phyloP scores from a whole-genome alignment of 2,329 filamentous ascomycete genomes.

The Tolypocladium capitatum region DNA sequence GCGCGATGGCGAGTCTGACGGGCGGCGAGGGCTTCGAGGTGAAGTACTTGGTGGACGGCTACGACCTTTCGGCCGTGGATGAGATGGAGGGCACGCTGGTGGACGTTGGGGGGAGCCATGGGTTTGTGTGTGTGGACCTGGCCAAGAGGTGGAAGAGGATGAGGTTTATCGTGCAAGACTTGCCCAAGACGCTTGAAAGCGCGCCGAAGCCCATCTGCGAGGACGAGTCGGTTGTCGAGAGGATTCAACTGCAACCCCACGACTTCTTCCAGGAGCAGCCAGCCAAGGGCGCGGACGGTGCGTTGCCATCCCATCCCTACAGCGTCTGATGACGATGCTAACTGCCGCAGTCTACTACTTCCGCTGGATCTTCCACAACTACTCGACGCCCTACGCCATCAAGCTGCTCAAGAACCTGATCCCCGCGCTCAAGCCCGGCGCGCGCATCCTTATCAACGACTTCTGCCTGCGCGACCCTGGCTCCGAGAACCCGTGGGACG shows the following conservation, averaged over 20 bases:
- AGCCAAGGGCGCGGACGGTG: slow-evolving; percentile 37
- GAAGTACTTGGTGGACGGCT: slow-evolving; percentile 37
- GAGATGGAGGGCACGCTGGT: slow-evolving; percentile 34
- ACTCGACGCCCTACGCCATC: slow-evolving; percentile 38
- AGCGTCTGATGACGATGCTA: slow-evolving; percentile 2
- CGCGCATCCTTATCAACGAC: slow-evolving; percentile 32
- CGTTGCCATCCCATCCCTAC: too few relatives aligned
- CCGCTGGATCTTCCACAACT: slow-evolving; percentile 49
- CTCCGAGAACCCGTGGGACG: slow-evolving; percentile 28
- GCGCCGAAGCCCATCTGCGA: slow-evolving; percentile 29
- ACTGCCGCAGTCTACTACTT: slow-evolving; percentile 37
- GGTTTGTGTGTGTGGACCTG: slow-evolving; percentile 42
- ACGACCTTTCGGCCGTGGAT: slow-evolving; percentile 37
- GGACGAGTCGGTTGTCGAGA: slow-evolving; percentile 22
- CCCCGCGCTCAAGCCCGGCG: slow-evolving; percentile 41
- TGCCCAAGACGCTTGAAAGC: slow-evolving; percentile 32
- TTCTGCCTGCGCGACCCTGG: slow-evolving; percentile 29
- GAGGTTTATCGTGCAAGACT: slow-evolving; percentile 42
- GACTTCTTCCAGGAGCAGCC: slow-evolving; percentile 46
- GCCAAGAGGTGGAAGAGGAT: slow-evolving; percentile 36
- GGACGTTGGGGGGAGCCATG: slow-evolving; percentile 45
- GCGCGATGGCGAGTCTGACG: slow-evolving; percentile 40
- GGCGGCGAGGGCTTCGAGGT: slow-evolving; percentile 44
- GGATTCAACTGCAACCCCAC: slow-evolving; percentile 33
- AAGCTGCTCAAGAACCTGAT: slow-evolving; percentile 36